phyloP scores from a whole-genome alignment of 805 yeast genomes.

The Scheffersomyces ergatensis region DNA sequence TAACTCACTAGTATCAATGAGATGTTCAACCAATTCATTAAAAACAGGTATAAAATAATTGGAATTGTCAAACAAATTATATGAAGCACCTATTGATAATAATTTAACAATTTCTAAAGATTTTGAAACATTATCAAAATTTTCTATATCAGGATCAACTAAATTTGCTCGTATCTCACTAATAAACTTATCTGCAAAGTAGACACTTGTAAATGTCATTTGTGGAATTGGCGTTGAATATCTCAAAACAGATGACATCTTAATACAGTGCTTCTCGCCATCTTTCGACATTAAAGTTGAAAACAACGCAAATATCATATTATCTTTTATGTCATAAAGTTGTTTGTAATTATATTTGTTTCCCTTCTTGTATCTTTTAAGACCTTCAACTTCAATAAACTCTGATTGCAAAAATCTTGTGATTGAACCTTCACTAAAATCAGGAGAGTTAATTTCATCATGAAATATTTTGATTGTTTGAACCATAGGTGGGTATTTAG shows the following conservation, averaged over 20 bases:
- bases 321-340: conserved; percentile 1
- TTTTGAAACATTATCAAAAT: conserved; percentile 13
- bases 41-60: conserved; percentile 16
- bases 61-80: conserved; percentile 16
- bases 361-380: neutral
- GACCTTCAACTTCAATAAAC: conserved; percentile 2
- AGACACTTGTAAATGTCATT: conserved; percentile 12
- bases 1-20: conserved; percentile 38
- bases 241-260: conserved; percentile 11
- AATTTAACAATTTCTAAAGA: conserved; percentile 11
- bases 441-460: conserved; percentile 5
- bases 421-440: conserved; percentile 7
- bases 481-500: neutral
- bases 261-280: conserved; percentile 1
- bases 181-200: conserved; percentile 5
- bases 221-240: conserved; percentile 9
- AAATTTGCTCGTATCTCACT: conserved; percentile 6
- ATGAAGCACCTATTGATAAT: conserved; percentile 18
- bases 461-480: conserved; percentile 4
- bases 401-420: conserved; percentile 4
- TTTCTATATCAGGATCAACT: neutral
- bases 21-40: conserved; percentile 34
- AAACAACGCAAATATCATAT: neutral
- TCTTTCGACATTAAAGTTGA: neutral
- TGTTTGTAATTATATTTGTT: conserved; percentile 4